phyloP scores from a whole-genome alignment of 2,329 filamentous ascomycete genomes.

The Fusarium siculi region DNA sequence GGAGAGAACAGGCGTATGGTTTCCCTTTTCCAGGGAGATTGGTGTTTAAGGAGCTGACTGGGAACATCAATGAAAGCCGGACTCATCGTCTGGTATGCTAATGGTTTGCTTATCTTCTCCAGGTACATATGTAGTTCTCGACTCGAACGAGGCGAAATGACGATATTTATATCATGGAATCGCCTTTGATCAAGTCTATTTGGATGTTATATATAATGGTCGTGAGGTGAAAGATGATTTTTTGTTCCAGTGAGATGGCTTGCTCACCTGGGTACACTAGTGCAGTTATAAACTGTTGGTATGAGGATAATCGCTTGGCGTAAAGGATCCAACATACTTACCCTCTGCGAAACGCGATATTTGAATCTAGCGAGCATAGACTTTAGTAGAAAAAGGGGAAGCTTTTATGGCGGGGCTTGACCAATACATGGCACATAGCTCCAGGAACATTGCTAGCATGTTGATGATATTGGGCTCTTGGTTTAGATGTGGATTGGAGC shows the following conservation, averaged over 20 bases:
- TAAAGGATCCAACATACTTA: background rate
- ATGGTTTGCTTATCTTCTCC: conserved; percentile 28
- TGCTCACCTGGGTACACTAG: background rate
- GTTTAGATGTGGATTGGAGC: conserved; percentile 28
- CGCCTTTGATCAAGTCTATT: background rate
- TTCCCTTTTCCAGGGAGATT: conserved; percentile 34
- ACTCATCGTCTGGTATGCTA: conserved; percentile 26
- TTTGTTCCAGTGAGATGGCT: background rate
- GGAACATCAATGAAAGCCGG: conserved; percentile 24
- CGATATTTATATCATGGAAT: conserved; percentile 12
- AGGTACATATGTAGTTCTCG: conserved; percentile 33
- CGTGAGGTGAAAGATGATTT: background rate
- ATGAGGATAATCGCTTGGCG: background rate
- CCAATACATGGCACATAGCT: too few relatives aligned
- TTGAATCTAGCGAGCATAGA: background rate
- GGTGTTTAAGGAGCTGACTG: conserved; percentile 35
- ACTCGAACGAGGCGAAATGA: conserved; percentile 33
- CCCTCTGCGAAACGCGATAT: background rate
- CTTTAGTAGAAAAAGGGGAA: background rate
- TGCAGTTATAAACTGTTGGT: background rate
- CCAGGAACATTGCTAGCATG: too few relatives aligned
- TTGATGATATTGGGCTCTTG: too few relatives aligned
- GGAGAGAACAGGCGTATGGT: conserved; percentile 34
- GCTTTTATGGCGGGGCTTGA: background rate
- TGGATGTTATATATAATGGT: background rate